Conservation (phyloP, 2,329 filamentous ascomycete genomes). For the Rhytidhysteron rufulum region DNA sequence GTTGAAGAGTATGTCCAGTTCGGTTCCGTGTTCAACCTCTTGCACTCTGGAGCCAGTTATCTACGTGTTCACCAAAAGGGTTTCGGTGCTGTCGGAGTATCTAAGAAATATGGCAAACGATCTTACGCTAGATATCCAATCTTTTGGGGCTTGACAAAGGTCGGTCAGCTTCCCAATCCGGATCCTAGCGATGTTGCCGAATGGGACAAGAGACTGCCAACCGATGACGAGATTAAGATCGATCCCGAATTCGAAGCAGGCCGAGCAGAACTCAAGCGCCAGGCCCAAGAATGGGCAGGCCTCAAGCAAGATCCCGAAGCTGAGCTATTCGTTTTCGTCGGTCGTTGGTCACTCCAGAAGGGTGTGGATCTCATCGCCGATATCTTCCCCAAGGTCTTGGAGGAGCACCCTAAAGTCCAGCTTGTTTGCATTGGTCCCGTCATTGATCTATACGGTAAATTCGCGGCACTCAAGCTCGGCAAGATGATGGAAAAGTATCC, state of each 20-base stretch:
- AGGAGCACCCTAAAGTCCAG: slow-evolving; percentile 56
- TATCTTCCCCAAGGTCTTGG: slow-evolving; percentile 59
- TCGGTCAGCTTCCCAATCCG: slow-evolving; percentile 58
- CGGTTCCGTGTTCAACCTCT: slow-evolving; percentile 63
- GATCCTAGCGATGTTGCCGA: slow-evolving; percentile 60
- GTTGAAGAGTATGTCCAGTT: slow-evolving; percentile 61
- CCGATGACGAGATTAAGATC: slow-evolving; percentile 49
- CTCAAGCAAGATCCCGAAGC: slow-evolving; percentile 56
- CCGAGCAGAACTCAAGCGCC: slow-evolving; percentile 51
- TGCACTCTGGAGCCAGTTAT: slow-evolving; percentile 61
- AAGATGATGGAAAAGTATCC: slow-evolving; percentile 63
- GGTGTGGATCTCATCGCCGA: slow-evolving; percentile 65
- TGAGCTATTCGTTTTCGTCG: slow-evolving; percentile 64
- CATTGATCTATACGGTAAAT: slow-evolving; percentile 66
- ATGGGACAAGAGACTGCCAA: slow-evolving; percentile 53
- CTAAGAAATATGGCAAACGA: slow-evolving; percentile 63
- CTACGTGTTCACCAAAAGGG: slow-evolving; percentile 62
- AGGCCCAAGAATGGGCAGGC: slow-evolving; percentile 64
- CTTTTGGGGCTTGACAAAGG: slow-evolving; percentile 61
- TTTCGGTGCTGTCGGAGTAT: slow-evolving; percentile 64
- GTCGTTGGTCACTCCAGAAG: slow-evolving; percentile 65
- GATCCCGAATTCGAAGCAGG: slow-evolving; percentile 53
- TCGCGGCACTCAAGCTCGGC: slow-evolving; percentile 61
- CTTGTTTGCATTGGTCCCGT: slow-evolving; percentile 61
- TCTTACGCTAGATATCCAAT: slow-evolving; percentile 63